Base-by-base conservation (phyloP, 2,329 filamentous ascomycete species). In the Ceratocystis diversiconidia region DNA sequence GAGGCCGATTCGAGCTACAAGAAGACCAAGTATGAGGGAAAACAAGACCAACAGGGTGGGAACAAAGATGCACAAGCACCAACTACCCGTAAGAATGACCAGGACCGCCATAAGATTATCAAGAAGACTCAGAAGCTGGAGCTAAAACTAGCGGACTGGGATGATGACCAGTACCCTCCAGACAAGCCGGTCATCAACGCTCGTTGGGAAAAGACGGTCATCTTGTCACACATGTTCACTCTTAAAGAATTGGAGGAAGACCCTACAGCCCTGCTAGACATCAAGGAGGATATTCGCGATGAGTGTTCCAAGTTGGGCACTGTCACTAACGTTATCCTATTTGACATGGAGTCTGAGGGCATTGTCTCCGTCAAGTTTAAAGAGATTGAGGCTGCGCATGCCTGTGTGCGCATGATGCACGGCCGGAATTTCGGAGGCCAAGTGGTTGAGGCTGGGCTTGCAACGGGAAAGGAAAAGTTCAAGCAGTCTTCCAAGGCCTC, bases 191-290 rank as follows among this genome's bases (percentile, higher is more conserved):
- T 72, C 52, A 74, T 76, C 64, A 80, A 79, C 71, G 79, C 74
- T 15, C 62, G 63, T n/a, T 88, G 83, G 76, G 89, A 92, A 71
- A 95, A 92, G 74, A 79, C 89, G 17, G 92, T 96, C 32, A 86
- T 97, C 66, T 77, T 99, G 69, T 90, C 90, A 73, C 86, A 95
- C 76, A 95, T 96, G 87, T 99, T 99, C 75, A 95, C 90, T 1
- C 79, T 92, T 52, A 74, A 86, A 68, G 90, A 96, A 76, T 80
- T 97, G 30, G 86, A 91, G 70, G 89, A 95, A 72, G 92, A 97
- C 71, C 85, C 89, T 1, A 85, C 85, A 0, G 89, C 88, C 1
- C 82, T 95, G 67, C 79, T 95, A 46, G 92, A 97, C 69, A 95
- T 97, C 77, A 95, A 95, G 73, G 88, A 96, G 73, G 94, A 99